Conservation (phyloP, 2,329 filamentous ascomycete genomes). For the Neofusicoccum umdonicola region DNA sequence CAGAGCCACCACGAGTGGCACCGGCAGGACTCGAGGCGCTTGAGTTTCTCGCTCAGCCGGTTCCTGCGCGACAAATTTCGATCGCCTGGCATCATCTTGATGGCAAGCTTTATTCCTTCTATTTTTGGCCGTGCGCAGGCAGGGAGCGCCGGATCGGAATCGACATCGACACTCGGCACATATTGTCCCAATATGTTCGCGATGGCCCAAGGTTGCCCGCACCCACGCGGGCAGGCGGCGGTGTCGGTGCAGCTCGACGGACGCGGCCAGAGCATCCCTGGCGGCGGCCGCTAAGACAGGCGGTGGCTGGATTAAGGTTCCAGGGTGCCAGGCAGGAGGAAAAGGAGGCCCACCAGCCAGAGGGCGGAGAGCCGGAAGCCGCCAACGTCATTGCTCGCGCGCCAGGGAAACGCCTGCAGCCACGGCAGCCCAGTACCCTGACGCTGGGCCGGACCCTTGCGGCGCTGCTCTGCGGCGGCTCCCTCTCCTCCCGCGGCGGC, state of each 20-base stretch:
- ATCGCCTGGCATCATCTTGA: neutral
- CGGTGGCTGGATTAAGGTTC: slow-evolving; percentile 6
- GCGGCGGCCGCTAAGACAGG: slow-evolving; percentile 3
- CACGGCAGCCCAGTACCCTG: neutral
- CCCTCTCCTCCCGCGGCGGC: neutral
- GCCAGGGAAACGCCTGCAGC: neutral
- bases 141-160: neutral
- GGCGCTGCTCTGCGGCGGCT: neutral
- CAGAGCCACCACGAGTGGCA: neutral
- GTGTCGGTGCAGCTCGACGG: neutral
- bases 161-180: neutral
- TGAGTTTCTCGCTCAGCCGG: no score
- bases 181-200: neutral
- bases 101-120: neutral
- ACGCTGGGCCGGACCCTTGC: slow-evolving; percentile 11
- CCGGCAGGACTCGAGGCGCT: no score
- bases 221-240: neutral
- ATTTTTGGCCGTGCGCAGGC: neutral
- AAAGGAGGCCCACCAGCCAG: neutral
- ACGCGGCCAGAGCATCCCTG: neutral
- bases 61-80: neutral
- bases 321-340: neutral
- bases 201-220: neutral
- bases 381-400: neutral
- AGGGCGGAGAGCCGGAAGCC: slow-evolving; percentile 1